Conservation (phyloP, 306 rosid species). For the Astragalus membranaceus region DNA sequence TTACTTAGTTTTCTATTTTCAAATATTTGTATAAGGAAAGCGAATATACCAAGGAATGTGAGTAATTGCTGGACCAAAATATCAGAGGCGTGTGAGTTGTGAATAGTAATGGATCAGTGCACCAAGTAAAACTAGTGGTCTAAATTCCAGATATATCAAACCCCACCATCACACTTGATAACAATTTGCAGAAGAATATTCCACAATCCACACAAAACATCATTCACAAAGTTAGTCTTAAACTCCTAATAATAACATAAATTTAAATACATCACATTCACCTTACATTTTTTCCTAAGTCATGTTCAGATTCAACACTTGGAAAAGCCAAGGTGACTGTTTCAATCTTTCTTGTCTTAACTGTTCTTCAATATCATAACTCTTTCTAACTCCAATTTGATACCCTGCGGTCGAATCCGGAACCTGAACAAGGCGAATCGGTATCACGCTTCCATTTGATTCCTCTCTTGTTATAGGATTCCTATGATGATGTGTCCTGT, state of each 20-base stretch:
- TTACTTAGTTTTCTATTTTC: too few relatives aligned
- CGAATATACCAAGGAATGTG: background rate
- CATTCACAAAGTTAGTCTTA: conserved; percentile 39
- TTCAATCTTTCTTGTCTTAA: conserved; percentile 56
- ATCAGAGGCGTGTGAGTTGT: conserved; percentile 21
- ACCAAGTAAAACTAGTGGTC: conserved; percentile 9
- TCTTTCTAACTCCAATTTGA: conserved; percentile 33
- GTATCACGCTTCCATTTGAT: conserved; percentile 26
- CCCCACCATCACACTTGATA: conserved; percentile 32
- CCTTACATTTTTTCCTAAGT: conserved; percentile 26
- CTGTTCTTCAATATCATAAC: conserved; percentile 43
- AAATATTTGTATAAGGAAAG: too few relatives aligned
- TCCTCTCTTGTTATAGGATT: conserved; percentile 22
- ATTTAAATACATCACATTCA: conserved; percentile 28
- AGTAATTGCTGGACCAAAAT: conserved; percentile 16
- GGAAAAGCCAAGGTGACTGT: conserved; percentile 79
- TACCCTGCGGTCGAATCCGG: conserved; percentile 24
- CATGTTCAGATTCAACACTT: conserved; percentile 81
- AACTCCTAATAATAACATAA: conserved; percentile 25
- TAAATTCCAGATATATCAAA: conserved; percentile 36
- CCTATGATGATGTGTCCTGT: conserved; percentile 16
- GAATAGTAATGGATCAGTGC: conserved; percentile 9
- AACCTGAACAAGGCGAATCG: conserved; percentile 23
- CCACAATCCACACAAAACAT: conserved; percentile 48
- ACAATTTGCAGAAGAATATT: conserved; percentile 33